Evolutionary conservation across 495 filamentous ascomycete species (phyloP).

Genomic region (Aspergillus nidulans): DNA sequence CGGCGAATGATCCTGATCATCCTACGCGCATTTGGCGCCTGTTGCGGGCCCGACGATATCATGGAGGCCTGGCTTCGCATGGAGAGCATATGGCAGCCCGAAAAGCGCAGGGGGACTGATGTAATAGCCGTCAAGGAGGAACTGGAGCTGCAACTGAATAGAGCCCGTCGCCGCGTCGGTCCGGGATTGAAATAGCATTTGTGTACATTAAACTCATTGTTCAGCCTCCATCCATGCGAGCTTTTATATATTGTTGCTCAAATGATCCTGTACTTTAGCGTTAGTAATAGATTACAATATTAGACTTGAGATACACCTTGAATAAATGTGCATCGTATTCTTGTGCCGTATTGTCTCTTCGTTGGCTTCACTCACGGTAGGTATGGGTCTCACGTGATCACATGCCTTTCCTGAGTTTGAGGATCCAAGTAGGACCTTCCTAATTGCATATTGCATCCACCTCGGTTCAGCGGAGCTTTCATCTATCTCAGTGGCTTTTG

Average conservation of each 20-base stretch:
- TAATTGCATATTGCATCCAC: slow-evolving; percentile 1
- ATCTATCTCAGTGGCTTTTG: background rate
- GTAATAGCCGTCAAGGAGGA: slow-evolving; percentile 37
- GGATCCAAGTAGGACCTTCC: background rate
- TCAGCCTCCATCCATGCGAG: background rate
- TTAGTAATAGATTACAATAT: slow-evolving; percentile 9
- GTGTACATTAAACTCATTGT: slow-evolving; percentile 36
- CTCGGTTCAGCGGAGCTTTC: slow-evolving; percentile 16
- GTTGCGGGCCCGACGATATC: slow-evolving; percentile 33
- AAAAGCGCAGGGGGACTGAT: slow-evolving; percentile 34
- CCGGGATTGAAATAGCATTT: background rate
- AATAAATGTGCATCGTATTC: too few relatives aligned
- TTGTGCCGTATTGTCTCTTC: too few relatives aligned
- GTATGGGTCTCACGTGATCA: too few relatives aligned
- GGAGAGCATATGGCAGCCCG: slow-evolving; percentile 39
- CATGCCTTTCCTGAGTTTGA: too few relatives aligned
- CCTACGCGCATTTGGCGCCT: slow-evolving; percentile 40
- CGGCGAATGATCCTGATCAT: slow-evolving; percentile 38
- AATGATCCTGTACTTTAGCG: slow-evolving; percentile 7
- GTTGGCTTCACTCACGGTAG: too few relatives aligned
- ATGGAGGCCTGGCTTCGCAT: slow-evolving; percentile 41
- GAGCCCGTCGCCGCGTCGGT: background rate
- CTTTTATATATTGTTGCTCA: background rate
- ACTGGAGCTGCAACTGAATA: slow-evolving; percentile 33
- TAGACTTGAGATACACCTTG: background rate